Evolutionary conservation across 176 grass and related monocot genomes (phyloP).

Genomic region (Carex scoparia): DNA sequence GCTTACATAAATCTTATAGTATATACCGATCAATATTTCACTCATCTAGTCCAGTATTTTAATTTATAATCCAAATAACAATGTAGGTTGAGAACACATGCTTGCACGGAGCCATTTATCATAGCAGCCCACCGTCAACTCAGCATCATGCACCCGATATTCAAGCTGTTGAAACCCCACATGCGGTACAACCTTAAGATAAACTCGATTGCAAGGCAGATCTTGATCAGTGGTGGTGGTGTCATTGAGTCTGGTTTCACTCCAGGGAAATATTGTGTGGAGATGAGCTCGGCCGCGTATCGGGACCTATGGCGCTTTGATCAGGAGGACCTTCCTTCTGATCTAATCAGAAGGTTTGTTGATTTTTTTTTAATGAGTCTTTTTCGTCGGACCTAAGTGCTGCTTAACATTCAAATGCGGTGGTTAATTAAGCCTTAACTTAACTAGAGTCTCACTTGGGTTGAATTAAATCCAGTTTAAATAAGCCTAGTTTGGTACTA

Average conservation of each 20-base stretch:
- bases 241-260: slow-evolving; percentile 93
- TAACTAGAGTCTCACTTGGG: neutral
- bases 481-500: too few species aligned
- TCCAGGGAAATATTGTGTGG: slow-evolving; percentile 60
- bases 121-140: slow-evolving; percentile 76
- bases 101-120: slow-evolving; percentile 71
- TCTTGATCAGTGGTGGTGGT: slow-evolving; percentile 87
- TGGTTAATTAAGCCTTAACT: neutral
- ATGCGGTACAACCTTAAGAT: slow-evolving; percentile 90
- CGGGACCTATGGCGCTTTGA: slow-evolving; percentile 65
- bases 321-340: slow-evolving; percentile 82
- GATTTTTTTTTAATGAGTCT: neutral
- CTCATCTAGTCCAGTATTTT: neutral
- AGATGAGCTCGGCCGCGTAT: slow-evolving; percentile 72
- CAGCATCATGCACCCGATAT: slow-evolving; percentile 88
- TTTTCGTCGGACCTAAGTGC: neutral
- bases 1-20: neutral
- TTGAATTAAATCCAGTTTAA: too few species aligned
- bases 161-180: slow-evolving; percentile 92
- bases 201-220: slow-evolving; percentile 88
- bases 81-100: slow-evolving; percentile 79
- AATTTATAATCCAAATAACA: neutral
- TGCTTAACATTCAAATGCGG: neutral
- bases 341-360: slow-evolving; percentile 82
- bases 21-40: neutral